These are phyloP conservation scores for Theileria parva DNA, from an alignment of 169 alveolate species.

Conservation along the genomic window DNA sequence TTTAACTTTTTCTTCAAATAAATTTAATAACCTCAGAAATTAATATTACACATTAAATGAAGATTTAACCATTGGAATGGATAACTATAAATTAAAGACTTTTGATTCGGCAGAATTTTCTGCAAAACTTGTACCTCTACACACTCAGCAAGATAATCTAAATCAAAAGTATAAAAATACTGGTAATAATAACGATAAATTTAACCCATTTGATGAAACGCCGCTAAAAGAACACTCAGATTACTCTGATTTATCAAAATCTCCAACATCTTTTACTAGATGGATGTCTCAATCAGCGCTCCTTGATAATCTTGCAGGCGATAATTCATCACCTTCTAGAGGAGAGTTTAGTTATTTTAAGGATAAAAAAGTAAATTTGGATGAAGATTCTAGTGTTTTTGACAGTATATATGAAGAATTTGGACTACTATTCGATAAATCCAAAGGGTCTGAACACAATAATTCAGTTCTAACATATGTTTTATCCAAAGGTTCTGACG, in stretches of 20 bases:
- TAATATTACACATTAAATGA: not conserved
- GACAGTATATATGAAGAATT: not conserved
- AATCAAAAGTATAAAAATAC: not conserved
- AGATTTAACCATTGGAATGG: not conserved
- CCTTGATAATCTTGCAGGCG: not conserved
- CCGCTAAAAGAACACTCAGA: not conserved
- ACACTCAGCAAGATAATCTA: not conserved
- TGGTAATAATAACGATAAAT: not conserved
- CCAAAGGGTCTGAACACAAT: not conserved
- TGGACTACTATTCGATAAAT: not conserved
- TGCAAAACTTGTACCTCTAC: slow-evolving; percentile 25
- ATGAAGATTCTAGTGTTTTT: not conserved
- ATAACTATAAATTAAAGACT: not conserved
- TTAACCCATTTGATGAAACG: not conserved
- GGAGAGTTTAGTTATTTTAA: not conserved
- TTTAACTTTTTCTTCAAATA: not conserved
- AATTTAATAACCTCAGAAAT: not conserved
- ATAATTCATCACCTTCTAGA: not conserved
- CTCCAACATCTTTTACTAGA: slow-evolving; percentile 4
- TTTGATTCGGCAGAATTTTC: slow-evolving; percentile 31
- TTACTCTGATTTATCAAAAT: not conserved
- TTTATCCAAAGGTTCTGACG: not conserved
- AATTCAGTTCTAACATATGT: not conserved
- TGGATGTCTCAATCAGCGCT: slow-evolving; percentile 25
- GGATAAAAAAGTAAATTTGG: not conserved